A percentile compares a stretch with the other conserved stretches of the same genome.
Conservation (phyloP, 768 basidiomycete genomes). For the Mycena belliarum region DNA sequence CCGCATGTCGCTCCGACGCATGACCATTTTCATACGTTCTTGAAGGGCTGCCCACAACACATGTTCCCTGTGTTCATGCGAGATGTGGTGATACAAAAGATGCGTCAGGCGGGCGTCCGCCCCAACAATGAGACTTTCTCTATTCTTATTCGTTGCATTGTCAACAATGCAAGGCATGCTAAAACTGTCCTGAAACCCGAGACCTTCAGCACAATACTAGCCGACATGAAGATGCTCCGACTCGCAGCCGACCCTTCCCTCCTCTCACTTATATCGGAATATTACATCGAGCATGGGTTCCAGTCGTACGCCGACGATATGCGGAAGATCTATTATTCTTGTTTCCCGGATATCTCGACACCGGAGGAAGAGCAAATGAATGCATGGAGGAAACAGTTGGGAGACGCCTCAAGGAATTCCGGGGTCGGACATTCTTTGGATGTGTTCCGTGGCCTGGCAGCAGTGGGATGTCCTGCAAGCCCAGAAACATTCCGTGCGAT, state of each 20-base stretch:
- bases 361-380: conserved; percentile 18
- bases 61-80: conserved; percentile 35
- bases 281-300: conserved; percentile 43
- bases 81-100: conserved; percentile 34
- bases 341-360: conserved; percentile 24
- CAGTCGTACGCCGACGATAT: conserved; percentile 38
- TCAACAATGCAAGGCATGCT: conserved; percentile 31
- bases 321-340: conserved; percentile 36
- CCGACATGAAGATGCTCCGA: conserved; percentile 46
- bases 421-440: conserved; percentile 37
- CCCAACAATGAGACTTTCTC: conserved; percentile 50
- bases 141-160: conserved; percentile 48
- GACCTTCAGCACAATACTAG: conserved; percentile 43
- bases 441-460: conserved; percentile 34
- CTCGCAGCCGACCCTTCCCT: conserved; percentile 47
- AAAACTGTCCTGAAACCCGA: conserved; percentile 31
- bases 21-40: conserved; percentile 56
- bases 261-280: conserved; percentile 40
- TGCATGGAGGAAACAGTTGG: conserved; percentile 20
- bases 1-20: conserved; percentile 47
- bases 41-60: conserved; percentile 40
- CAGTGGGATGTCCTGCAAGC: conserved; percentile 33
- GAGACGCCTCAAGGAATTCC: conserved; percentile 23
- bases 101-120: conserved; percentile 28
- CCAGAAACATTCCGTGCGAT: conserved; percentile 40